phyloP scores from a whole-genome alignment of 495 filamentous ascomycete species.

The Penicillium simplicissimum region DNA sequence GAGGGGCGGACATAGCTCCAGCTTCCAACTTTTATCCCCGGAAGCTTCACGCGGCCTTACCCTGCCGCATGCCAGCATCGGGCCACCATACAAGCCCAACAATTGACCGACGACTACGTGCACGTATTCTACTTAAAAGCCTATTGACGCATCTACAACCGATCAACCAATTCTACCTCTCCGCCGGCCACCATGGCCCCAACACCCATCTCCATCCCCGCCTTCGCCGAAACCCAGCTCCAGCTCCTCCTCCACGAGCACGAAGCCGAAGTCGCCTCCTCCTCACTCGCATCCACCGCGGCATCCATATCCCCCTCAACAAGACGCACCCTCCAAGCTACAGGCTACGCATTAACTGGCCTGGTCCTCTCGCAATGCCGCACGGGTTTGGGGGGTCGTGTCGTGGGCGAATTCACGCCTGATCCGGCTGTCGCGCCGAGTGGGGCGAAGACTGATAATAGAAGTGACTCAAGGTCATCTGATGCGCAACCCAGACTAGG shows the following conservation, averaged over 20 bases:
- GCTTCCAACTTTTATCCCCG: constrained; percentile 10
- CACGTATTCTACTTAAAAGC: neutral
- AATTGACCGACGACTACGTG: neutral
- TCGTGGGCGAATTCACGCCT: constrained; percentile 75
- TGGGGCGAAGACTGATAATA: constrained; percentile 19
- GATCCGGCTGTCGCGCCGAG: constrained; percentile 63
- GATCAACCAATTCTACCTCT: neutral
- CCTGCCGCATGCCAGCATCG: too few species aligned
- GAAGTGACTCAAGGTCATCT: constrained; percentile 34
- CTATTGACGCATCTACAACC: neutral
- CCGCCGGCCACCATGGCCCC: constrained; percentile 20
- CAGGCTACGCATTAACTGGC: constrained; percentile 85
- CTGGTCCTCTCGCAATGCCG: constrained; percentile 73
- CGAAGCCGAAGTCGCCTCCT: constrained; percentile 59
- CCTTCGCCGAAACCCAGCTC: constrained; percentile 80
- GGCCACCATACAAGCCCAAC: neutral
- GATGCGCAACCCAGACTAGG: constrained; percentile 50
- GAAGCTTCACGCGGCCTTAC: constrained; percentile 67
- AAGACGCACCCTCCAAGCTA: constrained; percentile 74
- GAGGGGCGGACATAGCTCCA: constrained; percentile 5
- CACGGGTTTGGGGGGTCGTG: constrained; percentile 89
- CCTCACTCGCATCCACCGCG: constrained; percentile 62
- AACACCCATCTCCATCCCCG: constrained; percentile 59
- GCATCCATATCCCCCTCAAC: constrained; percentile 68
- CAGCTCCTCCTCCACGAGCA: constrained; percentile 76